Conservation (phyloP, 805 yeast genomes). For the Clavispora santaluciae region DNA sequence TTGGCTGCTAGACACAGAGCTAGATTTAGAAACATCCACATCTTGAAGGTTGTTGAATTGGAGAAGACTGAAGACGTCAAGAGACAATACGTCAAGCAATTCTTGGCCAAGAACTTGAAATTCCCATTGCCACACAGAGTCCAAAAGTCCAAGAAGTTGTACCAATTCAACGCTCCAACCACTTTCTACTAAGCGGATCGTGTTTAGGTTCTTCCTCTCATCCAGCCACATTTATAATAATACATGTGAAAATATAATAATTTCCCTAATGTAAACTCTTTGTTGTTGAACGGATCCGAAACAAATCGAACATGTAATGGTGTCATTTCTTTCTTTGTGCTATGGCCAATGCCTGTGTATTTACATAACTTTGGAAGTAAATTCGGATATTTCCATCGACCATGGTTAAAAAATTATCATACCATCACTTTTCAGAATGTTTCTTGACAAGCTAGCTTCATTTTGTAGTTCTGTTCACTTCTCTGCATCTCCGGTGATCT, state of each 20-base stretch:
- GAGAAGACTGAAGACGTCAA: slow-evolving; percentile 96
- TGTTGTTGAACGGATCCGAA: too few species aligned
- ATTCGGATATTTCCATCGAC: too few species aligned
- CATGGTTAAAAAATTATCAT: too few species aligned
- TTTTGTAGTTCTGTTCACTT: background rate
- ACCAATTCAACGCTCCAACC: slow-evolving; percentile 90
- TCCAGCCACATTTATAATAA: slow-evolving; percentile 13
- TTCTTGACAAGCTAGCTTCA: too few species aligned
- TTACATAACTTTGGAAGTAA: too few species aligned
- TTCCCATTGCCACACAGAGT: slow-evolving; percentile 99
- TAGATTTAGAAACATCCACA: slow-evolving; percentile 99
- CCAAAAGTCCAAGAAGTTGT: slow-evolving; percentile 82
- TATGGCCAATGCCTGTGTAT: too few species aligned
- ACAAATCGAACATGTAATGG: too few species aligned
- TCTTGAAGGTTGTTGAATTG: slow-evolving; percentile 98
- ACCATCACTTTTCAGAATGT: too few species aligned
- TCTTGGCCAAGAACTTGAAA: slow-evolving; percentile 89
- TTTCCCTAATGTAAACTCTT: background rate
- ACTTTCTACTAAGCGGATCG: slow-evolving; percentile 78
- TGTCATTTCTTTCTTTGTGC: too few species aligned
- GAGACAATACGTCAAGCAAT: slow-evolving; percentile 99
- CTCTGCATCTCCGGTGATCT: background rate
- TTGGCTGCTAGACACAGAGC: slow-evolving; percentile 99
- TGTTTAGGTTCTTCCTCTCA: slow-evolving; percentile 3
- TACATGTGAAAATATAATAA: slow-evolving; percentile 15